phyloP scores from a whole-genome alignment of 2,329 filamentous ascomycete species.

The Phialophora verrucosa region DNA sequence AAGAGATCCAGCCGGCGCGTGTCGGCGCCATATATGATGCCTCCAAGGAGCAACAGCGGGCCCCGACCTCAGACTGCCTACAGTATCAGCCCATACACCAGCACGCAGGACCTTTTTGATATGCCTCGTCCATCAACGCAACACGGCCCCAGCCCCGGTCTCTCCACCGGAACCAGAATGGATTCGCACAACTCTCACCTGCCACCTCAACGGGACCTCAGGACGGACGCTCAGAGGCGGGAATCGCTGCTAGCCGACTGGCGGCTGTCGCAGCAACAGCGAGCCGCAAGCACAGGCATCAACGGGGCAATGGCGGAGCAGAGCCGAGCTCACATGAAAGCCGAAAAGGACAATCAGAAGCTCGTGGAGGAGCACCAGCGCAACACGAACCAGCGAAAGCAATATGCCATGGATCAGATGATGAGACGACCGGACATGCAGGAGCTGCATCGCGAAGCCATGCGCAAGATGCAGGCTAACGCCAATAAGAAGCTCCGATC shows the following conservation, averaged over 20 bases:
- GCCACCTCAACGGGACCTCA: constrained; percentile 25
- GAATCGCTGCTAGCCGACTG: constrained; percentile 70
- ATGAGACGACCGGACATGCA: constrained; percentile 79
- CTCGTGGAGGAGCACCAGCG: constrained; percentile 65
- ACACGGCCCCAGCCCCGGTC: constrained; percentile 9
- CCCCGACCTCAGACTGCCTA: constrained; percentile 23
- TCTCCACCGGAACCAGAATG: constrained; percentile 54
- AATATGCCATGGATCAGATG: constrained; percentile 71
- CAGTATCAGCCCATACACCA: not conserved
- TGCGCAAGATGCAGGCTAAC: constrained; percentile 76
- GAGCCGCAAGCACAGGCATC: constrained; percentile 48
- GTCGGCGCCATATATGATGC: constrained; percentile 23
- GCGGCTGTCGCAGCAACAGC: constrained; percentile 68
- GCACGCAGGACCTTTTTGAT: constrained; percentile 14
- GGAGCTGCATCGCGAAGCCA: constrained; percentile 76
- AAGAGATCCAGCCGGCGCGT: constrained; percentile 25
- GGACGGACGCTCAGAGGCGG: constrained; percentile 27
- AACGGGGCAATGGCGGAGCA: constrained; percentile 46
- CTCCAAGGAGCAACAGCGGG: constrained; percentile 12
- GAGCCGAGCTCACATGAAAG: constrained; percentile 57
- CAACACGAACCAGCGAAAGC: constrained; percentile 62
- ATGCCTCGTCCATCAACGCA: constrained; percentile 20
- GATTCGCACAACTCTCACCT: constrained; percentile 34
- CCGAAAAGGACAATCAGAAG: constrained; percentile 67
- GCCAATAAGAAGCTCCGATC: constrained; percentile 50